Conservation (phyloP, 1,139 yeast genomes). For the Pichia sp. region DNA sequence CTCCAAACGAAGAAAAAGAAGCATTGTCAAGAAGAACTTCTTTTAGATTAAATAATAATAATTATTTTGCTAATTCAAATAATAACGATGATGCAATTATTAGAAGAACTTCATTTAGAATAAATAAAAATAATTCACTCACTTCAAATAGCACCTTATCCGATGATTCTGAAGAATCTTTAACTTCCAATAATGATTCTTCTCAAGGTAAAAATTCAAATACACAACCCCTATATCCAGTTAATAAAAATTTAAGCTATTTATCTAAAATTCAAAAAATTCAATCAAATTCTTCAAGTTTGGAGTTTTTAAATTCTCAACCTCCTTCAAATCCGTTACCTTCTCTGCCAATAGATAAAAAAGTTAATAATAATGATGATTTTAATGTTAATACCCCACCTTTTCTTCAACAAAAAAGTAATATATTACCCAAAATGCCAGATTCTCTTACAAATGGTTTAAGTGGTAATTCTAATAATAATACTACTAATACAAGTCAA, state of each 20-base stretch:
- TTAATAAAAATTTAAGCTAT: conserved; percentile 9
- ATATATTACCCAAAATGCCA: too few species aligned
- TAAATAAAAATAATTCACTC: conserved; percentile 7
- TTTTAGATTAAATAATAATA: conserved; percentile 12
- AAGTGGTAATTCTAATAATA: neutral
- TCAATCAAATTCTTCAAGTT: conserved; percentile 11
- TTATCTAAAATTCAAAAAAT: conserved; percentile 11
- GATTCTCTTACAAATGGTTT: too few species aligned
- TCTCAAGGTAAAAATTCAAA: neutral
- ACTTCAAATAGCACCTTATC: conserved; percentile 9
- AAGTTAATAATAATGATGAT: neutral
- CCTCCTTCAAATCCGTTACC: neutral
- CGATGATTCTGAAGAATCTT: conserved; percentile 8
- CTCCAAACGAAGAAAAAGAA: conserved; percentile 16
- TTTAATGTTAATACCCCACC: neutral
- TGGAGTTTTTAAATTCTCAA: neutral
- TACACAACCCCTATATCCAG: conserved; percentile 4
- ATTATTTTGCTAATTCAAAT: neutral
- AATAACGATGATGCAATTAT: conserved; percentile 10
- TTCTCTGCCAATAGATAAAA: neutral
- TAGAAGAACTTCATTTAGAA: conserved; percentile 14
- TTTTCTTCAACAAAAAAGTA: too few species aligned
- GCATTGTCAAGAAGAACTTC: conserved; percentile 14
- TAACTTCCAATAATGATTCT: neutral
- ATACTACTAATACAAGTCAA: neutral